phyloP scores from a whole-genome alignment of 2,329 filamentous ascomycete genomes.

The Fusarium austroafricanum region DNA sequence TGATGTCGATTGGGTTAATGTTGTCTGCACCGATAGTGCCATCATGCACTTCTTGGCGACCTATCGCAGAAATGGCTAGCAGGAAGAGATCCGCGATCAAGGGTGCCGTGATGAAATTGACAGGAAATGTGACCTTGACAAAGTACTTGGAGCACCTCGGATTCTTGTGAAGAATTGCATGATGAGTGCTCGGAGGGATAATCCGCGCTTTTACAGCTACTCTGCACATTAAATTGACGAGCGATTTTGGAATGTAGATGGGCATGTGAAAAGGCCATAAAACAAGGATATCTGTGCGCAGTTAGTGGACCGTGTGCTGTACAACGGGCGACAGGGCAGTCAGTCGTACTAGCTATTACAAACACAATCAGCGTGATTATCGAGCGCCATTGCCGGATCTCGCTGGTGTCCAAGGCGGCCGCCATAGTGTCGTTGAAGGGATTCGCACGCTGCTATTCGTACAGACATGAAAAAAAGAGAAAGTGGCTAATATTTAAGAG shows the following conservation, averaged over 20 bases:
- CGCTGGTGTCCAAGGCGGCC: constrained; percentile 33
- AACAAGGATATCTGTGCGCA: constrained; percentile 71
- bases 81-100: constrained; percentile 78
- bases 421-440: constrained; percentile 17
- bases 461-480: neutral
- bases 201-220: constrained; percentile 57
- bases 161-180: constrained; percentile 38
- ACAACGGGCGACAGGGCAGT: neutral
- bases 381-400: constrained; percentile 73
- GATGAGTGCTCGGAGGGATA: constrained; percentile 57
- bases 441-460: neutral
- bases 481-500: neutral
- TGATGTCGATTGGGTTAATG: constrained; percentile 78
- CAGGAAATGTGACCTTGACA: constrained; percentile 67
- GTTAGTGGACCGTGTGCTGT: neutral
- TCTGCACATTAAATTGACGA: constrained; percentile 60
- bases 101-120: constrained; percentile 79
- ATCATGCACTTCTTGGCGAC: constrained; percentile 72
- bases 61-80: constrained; percentile 76
- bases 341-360: constrained; percentile 73
- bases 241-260: constrained; percentile 65
- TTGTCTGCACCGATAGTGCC: constrained; percentile 74
- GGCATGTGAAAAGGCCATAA: constrained; percentile 76
- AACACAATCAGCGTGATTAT: constrained; percentile 78
- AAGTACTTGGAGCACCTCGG: constrained; percentile 52